phyloP scores from a whole-genome alignment of 2,329 filamentous ascomycete species.

The Cladophialophora exuberans region DNA sequence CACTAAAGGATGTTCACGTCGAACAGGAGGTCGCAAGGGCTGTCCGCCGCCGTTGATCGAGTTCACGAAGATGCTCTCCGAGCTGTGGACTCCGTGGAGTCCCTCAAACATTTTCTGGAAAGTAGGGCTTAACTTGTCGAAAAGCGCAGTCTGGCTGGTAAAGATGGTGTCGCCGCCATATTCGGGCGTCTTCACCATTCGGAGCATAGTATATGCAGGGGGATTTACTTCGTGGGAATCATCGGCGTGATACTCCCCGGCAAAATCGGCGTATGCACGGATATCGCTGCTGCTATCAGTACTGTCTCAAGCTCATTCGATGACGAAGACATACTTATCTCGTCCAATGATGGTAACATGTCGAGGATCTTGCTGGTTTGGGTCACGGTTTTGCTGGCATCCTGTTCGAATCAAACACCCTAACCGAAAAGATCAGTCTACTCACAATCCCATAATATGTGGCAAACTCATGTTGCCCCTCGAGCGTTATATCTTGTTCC shows the following conservation, averaged over 20 bases:
- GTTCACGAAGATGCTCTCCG: constrained; percentile 28
- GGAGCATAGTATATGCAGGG: constrained; percentile 33
- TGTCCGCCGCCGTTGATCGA: constrained; percentile 29
- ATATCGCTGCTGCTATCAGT: constrained; percentile 24
- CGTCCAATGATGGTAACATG: constrained; percentile 34
- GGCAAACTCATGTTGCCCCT: constrained; percentile 27
- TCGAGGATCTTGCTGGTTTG: constrained; percentile 32
- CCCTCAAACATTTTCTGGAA: constrained; percentile 33
- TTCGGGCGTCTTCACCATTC: constrained; percentile 29
- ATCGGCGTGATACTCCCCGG: constrained; percentile 32
- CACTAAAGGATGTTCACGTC: constrained; percentile 28
- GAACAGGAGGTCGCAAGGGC: constrained; percentile 26
- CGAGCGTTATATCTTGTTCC: constrained; percentile 28
- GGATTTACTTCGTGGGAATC: constrained; percentile 35
- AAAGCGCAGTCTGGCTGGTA: constrained; percentile 33
- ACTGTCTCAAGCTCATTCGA: neutral
- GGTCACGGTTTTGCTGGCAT: constrained; percentile 32
- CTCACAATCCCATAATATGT: constrained; percentile 29
- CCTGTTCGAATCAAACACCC: neutral
- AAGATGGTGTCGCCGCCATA: constrained; percentile 34
- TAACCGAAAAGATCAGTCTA: neutral
- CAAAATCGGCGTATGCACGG: constrained; percentile 27
- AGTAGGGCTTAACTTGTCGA: constrained; percentile 34
- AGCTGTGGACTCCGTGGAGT: constrained; percentile 32
- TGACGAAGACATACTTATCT: constrained; percentile 25